Base-by-base conservation (phyloP, 179 eudicot species). In the Pouteria campechiana region DNA sequence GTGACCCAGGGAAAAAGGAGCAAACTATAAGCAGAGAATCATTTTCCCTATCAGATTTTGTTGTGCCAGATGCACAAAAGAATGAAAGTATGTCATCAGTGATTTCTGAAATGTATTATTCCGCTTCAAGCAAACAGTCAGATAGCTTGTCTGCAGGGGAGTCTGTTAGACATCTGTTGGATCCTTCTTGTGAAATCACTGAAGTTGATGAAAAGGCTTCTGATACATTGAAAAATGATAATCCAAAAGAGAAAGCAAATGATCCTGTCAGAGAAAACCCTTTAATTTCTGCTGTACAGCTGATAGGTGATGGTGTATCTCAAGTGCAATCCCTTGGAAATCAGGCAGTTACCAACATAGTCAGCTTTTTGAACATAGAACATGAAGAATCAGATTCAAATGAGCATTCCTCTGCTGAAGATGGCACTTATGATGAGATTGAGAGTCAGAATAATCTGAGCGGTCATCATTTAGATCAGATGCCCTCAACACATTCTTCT, bases 271-370 rank as follows among this genome's bases (percentile, higher is more conserved):
- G 64, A 61, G 99, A 80, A 51, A 76, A 75, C 57, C 92, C 87
- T 8, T 53, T 92, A 29, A 70, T 60, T 60, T 90, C 95, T 55
- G 95, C 95, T 6, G 96, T 70, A 33, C 94, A 80, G 67, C 60
- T 88, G 41, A 56, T 92, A 32, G 99, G 96, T 33, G 96, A 83
- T 64, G 79, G 99, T 48, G 99, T 92, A 55, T 79, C 85, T 55
- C 96, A 92, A 55, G 93, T 92, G 54, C 99, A 92, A 55, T 75
- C 83, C 33, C 65, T 87, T 4, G 93, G 99, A 47, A 92, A 92
- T 68, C 94, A 72, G 69, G 99, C 96, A 18, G 99, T 92, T 12
- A 67, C 53, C 46, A 83, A 81, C 67, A 76, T 92, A 45, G 99
- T 76, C 35, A 83, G 57, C 73, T 74, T 79, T 56, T 67, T 92